Evolutionary conservation across 441 rosid genomes (phyloP), one percentile per base, ranked within the genome.

Genomic region (Melastoma candidum): DNA sequence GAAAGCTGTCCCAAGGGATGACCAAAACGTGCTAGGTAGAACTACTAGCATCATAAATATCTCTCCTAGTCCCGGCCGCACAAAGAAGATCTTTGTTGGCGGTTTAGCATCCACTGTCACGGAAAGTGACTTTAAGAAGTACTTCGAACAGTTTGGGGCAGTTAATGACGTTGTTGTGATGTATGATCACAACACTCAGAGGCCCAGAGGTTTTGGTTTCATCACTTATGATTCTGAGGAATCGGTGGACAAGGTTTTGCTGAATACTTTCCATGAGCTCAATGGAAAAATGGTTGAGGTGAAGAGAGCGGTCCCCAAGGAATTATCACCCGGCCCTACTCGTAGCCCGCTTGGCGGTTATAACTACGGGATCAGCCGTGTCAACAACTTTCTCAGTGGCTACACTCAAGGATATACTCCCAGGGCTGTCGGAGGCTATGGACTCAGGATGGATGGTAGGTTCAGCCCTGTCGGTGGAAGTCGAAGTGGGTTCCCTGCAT

Each of bases 201-300:
- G 97, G 80, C 97, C 97, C 51, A 85, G 97, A 62, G 97, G 97
- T 26, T 90, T 90, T n/a, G 97, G 97, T 11, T 90, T 90, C 66
- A 87, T 90, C 59, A 90, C 97, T 53, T 90, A 78, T 54, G 97
- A 90, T 68, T 75, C 88, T 1, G 97, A 87, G 67, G 97, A 90
- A 53, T 87, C 96, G 0, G 96, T 85, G 63, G 96, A 85, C 59
- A 85, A 75, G 70, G 97, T 83, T n/a, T 62, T 90, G 79, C 75
- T 74, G 49, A 87, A 77, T 67, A 87, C 85, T 47, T 90, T 87
- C 66, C 97, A 90, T 69, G 97, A 90, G 65, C 75, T 90, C 62
- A 90, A 90, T 59, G 97, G 96, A 11, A 90, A 90, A 73, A 84
- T 85, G 96, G 97, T 79, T 9, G 84, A 79, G 67, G 84, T 79